Evolutionary conservation across 1,139 yeast species (phyloP), one percentile per base, ranked within the genome.

Genomic region (Suhomyces kunorum): DNA sequence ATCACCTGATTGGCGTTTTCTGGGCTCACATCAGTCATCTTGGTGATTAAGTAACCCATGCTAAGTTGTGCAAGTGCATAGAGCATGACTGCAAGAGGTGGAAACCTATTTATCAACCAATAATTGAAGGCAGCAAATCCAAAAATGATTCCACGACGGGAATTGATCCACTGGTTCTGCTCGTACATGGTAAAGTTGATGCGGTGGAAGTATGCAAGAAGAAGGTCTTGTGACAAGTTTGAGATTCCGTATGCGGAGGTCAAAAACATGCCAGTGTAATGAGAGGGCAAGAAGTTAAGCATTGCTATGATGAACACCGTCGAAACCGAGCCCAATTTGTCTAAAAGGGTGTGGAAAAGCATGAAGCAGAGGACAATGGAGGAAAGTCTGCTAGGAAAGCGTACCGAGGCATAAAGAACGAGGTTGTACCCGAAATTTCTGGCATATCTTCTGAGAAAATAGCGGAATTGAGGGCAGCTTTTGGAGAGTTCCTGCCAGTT

Each of bases 71-170:
- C 83, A 40, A 78, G 56, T n/a, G 79, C 78, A 47, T 76, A 76
- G n/a, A 70, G 62, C 6, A 78, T 52, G 13, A 76, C 64, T 0
- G 82, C 74, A 2, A 76, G 47, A 47, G 68, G 64, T 0, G 83
- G 80, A 16, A 72, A 57, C 25, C 44, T 39, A 30, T 65, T 59
- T 42, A 78, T 58, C 30, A 77, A 52, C 35, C 66, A 47, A 47
- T 66, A 77, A 55, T 72, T 76, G 33, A 73, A 69, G n/a, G 77
- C 54, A 1, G 82, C 79, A 49, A 78, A 80, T 2, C 86, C 86
- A 48, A 76, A 75, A 32, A 81, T 58, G 14, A 78, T 67, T 0
- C 86, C 86, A 38, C 75, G 78, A 28, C 87, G 64, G 8, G 81
- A 72, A 15, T 65, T 64, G 39, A 68, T 59, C 87, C 87, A 81